These are phyloP conservation scores for Brasilioporus rufonigricans DNA, from an alignment of 768 basidiomycete genomes.

Conservation along the genomic window DNA sequence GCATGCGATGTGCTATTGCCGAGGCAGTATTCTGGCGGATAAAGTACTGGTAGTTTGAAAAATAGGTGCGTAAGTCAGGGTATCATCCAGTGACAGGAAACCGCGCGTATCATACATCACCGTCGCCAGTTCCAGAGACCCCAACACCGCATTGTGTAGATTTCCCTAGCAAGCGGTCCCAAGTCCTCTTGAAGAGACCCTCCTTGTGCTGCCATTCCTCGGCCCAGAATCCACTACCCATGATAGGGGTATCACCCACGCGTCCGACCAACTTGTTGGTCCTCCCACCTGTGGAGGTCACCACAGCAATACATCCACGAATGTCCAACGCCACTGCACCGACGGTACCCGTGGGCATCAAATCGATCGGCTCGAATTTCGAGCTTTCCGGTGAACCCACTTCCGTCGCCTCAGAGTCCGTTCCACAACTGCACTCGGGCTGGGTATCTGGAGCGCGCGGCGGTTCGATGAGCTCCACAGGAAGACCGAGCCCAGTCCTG, in stretches of 20 bases:
- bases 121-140: constrained; percentile 83
- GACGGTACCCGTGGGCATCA: constrained; percentile 74
- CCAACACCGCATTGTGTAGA: constrained; percentile 50
- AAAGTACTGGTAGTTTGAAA: constrained; percentile 53
- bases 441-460: constrained; percentile 13
- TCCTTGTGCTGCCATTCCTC: constrained; percentile 61
- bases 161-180: constrained; percentile 39
- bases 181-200: constrained; percentile 34
- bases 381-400: constrained; percentile 15
- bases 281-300: constrained; percentile 79
- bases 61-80: background rate
- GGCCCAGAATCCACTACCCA: constrained; percentile 83
- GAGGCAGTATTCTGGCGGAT: constrained; percentile 67
- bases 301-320: constrained; percentile 65
- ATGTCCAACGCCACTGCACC: constrained; percentile 81
- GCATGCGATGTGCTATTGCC: constrained; percentile 65
- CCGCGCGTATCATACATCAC: constrained; percentile 54
- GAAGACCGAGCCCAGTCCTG: constrained; percentile 66
- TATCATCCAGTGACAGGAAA: background rate
- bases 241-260: constrained; percentile 78
- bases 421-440: background rate
- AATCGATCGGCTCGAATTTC: constrained; percentile 42
- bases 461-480: constrained; percentile 57
- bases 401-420: constrained; percentile 20
- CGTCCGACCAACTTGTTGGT: constrained; percentile 85